These are phyloP conservation scores for Cercophora newfieldiana DNA, from an alignment of 495 filamentous ascomycete species.

Conservation along the genomic window DNA sequence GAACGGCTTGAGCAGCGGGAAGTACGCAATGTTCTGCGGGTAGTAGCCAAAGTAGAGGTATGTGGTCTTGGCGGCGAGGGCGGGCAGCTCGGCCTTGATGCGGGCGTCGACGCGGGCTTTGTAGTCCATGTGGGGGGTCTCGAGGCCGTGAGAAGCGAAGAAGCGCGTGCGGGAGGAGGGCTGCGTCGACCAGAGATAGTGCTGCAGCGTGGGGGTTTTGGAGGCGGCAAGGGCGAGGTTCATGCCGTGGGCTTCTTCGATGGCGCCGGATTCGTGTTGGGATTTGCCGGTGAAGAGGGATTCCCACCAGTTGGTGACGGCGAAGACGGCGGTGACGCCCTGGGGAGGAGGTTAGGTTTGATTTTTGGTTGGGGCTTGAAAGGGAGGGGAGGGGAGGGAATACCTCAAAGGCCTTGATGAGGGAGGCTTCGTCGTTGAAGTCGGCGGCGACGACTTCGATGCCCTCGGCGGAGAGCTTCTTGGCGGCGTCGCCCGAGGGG, in stretches of 20 bases:
- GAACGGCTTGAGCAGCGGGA: conserved; percentile 16
- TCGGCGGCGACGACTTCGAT: conserved; percentile 28
- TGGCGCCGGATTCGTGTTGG: conserved; percentile 15
- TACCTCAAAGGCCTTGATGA: conserved; percentile 19
- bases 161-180: conserved; percentile 32
- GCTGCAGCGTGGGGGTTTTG: conserved; percentile 40
- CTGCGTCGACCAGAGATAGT: conserved; percentile 50
- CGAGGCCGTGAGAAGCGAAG: conserved; percentile 20
- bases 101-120: conserved; percentile 40
- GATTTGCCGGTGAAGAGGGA: conserved; percentile 14
- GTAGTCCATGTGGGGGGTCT: conserved; percentile 35
- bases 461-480: conserved; percentile 20
- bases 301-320: conserved; percentile 22
- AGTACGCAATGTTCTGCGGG: conserved; percentile 18
- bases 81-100: conserved; percentile 30
- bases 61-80: conserved; percentile 37
- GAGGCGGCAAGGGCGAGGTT: conserved; percentile 46
- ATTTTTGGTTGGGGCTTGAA: neutral
- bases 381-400: neutral
- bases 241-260: conserved; percentile 30
- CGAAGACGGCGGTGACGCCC: conserved; percentile 18
- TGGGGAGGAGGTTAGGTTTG: neutral
- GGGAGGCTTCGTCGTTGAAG: conserved; percentile 21
- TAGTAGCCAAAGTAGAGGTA: conserved; percentile 36
- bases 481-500: conserved; percentile 16